phyloP scores from a whole-genome alignment of 2,329 filamentous ascomycete genomes.

The Ascochyta rabiei region DNA sequence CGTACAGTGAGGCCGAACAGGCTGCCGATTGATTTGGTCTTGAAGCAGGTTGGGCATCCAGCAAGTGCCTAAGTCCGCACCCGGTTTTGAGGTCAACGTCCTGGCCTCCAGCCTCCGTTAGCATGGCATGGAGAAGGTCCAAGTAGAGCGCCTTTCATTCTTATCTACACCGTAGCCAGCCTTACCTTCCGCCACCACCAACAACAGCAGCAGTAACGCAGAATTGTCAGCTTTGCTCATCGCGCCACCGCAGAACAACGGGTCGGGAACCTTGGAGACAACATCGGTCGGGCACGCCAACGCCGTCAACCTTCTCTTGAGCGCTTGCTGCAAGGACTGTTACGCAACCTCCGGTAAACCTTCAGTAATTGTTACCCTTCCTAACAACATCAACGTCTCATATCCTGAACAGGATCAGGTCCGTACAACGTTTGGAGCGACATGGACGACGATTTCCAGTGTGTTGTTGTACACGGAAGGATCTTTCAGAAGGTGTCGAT shows the following conservation, averaged over 20 bases:
- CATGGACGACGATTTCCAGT: slow-evolving; percentile 29
- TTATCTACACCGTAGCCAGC: neutral
- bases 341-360: neutral
- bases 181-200: neutral
- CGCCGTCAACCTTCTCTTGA: neutral
- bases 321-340: neutral
- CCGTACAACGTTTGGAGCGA: neutral
- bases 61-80: slow-evolving; percentile 12
- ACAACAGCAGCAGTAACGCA: neutral
- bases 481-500: slow-evolving; percentile 48
- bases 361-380: neutral
- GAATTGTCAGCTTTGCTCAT: neutral
- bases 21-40: slow-evolving; percentile 6
- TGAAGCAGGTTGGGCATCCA: slow-evolving; percentile 14
- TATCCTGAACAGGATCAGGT: too few species aligned
- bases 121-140: neutral
- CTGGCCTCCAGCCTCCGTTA: slow-evolving; percentile 1
- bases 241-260: neutral
- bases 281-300: neutral
- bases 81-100: neutral
- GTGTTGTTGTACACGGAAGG: slow-evolving; percentile 45
- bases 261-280: too few species aligned
- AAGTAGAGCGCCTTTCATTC: neutral
- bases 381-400: neutral
- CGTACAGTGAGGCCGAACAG: slow-evolving; percentile 17